phyloP scores from a whole-genome alignment of 768 basidiomycete genomes.

The Lentinus tigrinus region DNA sequence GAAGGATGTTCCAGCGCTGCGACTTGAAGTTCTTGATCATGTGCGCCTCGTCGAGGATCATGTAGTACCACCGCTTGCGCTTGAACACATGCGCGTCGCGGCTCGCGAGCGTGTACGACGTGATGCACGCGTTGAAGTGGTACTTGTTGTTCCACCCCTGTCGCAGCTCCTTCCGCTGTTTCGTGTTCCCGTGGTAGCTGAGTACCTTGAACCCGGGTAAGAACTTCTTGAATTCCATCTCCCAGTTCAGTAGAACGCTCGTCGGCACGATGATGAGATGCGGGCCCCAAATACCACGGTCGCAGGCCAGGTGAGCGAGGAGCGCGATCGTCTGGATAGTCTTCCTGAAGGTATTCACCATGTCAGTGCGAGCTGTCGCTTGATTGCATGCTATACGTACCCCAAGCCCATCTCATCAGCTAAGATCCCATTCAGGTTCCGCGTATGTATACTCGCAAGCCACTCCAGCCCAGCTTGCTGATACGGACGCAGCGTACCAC shows the following conservation, averaged over 20 bases:
- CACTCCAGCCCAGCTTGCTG: slow-evolving; percentile 93
- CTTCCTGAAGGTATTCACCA: slow-evolving; percentile 50
- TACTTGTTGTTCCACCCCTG: slow-evolving; percentile 90
- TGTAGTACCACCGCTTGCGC: slow-evolving; percentile 92
- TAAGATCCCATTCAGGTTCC: slow-evolving; percentile 78
- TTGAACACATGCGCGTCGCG: slow-evolving; percentile 90
- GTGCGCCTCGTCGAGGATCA: slow-evolving; percentile 95
- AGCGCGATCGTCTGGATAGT: slow-evolving; percentile 97
- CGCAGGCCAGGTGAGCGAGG: slow-evolving; percentile 88
- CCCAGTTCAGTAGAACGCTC: slow-evolving; percentile 93
- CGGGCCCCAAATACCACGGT: slow-evolving; percentile 88
- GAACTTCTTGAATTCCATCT: slow-evolving; percentile 97
- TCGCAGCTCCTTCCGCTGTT: slow-evolving; percentile 85
- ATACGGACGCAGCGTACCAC: slow-evolving; percentile 88
- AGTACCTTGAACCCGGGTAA: slow-evolving; percentile 83
- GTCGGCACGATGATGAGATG: slow-evolving; percentile 93
- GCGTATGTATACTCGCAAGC: slow-evolving; percentile 84
- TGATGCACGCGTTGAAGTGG: slow-evolving; percentile 92
- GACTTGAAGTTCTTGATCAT: slow-evolving; percentile 98
- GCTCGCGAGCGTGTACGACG: slow-evolving; percentile 90
- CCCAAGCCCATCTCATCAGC: slow-evolving; percentile 96
- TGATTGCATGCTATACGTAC: slow-evolving; percentile 40
- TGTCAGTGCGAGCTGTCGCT: not conserved
- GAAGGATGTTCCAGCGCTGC: slow-evolving; percentile 88
- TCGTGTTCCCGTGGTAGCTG: slow-evolving; percentile 88